Percentiles rank a stretch among this genome's conserved stretches.
These are phyloP conservation scores for Lophiotrema nucula DNA, from an alignment of 495 filamentous ascomycete genomes.

Conservation along the genomic window DNA sequence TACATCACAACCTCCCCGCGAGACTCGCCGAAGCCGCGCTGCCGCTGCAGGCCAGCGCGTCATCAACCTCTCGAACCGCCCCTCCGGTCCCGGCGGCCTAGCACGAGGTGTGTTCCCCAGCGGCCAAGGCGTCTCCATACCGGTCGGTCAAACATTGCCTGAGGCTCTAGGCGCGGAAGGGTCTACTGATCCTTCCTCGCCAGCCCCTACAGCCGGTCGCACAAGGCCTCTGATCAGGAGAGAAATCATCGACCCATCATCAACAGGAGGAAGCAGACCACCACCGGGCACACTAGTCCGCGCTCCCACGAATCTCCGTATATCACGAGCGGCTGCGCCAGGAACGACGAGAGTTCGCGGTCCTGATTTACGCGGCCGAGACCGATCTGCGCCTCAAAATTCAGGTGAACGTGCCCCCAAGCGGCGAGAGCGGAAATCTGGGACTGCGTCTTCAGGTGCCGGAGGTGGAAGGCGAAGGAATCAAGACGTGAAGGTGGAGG, in stretches of 20 bases:
- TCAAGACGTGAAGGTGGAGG: slow-evolving; percentile 6
- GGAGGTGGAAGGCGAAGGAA: neutral
- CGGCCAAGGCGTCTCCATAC: neutral
- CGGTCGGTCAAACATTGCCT: no score
- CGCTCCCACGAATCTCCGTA: slow-evolving; percentile 18
- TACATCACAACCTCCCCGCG: no score
- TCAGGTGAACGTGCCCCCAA: neutral
- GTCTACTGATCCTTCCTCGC: no score
- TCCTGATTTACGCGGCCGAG: slow-evolving; percentile 12
- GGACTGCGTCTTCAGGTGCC: neutral
- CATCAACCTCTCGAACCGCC: slow-evolving; percentile 1
- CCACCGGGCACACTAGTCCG: slow-evolving; percentile 21
- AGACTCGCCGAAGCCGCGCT: slow-evolving; percentile 9
- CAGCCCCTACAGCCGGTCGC: neutral
- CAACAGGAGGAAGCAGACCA: neutral
- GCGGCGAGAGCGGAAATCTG: neutral
- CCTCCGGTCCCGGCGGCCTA: neutral
- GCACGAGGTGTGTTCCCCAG: neutral
- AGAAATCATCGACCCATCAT: neutral
- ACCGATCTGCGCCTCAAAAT: neutral
- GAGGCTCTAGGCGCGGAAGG: no score
- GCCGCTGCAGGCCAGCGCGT: neutral
- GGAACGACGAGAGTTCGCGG: neutral
- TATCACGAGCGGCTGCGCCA: slow-evolving; percentile 1
- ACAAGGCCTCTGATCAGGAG: neutral